Evolutionary conservation across 2,329 filamentous ascomycete genomes (phyloP).

Genomic region (Aspergillus sojae): DNA sequence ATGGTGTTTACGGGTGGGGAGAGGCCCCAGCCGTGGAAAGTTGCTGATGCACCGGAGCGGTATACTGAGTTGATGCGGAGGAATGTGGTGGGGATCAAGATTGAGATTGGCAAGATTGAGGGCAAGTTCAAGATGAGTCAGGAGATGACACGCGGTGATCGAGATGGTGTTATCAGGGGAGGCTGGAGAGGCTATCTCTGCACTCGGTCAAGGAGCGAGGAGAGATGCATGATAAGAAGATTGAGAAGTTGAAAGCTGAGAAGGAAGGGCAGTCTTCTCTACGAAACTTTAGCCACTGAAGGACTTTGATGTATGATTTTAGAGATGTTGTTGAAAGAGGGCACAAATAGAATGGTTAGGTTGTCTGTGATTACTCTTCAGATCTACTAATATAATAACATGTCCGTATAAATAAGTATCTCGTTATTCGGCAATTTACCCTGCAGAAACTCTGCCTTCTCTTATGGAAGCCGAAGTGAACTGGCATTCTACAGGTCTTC

Average conservation of each 20-base stretch:
- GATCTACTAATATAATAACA: no score
- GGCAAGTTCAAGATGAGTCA: constrained; percentile 72
- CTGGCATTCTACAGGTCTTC: no score
- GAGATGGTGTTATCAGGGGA: constrained; percentile 55
- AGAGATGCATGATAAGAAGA: constrained; percentile 13
- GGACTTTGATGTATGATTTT: no score
- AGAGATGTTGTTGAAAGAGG: no score
- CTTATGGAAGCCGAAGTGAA: no score
- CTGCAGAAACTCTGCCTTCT: no score
- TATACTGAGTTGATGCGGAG: constrained; percentile 63
- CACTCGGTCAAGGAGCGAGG: background rate
- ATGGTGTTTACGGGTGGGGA: constrained; percentile 58
- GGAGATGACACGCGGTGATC: constrained; percentile 57
- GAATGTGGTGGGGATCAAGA: constrained; percentile 63
- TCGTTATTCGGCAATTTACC: no score
- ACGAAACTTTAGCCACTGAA: no score
- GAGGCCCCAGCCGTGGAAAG: constrained; percentile 61
- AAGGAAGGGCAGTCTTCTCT: no score
- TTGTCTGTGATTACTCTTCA: no score
- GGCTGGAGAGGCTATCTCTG: background rate
- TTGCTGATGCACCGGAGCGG: constrained; percentile 60
- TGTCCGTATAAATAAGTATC: no score
- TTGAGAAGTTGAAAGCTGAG: background rate
- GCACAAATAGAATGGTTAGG: no score
- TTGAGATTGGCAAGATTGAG: constrained; percentile 56